A percentile compares a stretch with the other conserved stretches of the same genome.
Evolutionary conservation across 202 grass and related monocot genomes (phyloP).

Genomic region (Musa balbisiana): DNA sequence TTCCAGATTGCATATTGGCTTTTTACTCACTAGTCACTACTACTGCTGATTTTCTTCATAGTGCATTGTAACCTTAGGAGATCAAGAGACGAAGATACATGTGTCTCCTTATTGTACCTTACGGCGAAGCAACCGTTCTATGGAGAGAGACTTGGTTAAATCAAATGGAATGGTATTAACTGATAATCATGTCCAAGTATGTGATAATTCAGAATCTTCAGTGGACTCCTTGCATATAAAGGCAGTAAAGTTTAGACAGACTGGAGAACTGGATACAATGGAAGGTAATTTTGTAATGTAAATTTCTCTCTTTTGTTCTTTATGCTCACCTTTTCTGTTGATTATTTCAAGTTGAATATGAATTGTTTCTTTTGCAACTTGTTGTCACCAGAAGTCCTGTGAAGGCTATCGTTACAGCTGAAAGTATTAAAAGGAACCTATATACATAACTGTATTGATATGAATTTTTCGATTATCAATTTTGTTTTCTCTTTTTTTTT

Average conservation of each 20-base stretch:
- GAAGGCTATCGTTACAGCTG: too few relatives aligned
- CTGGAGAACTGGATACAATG: conserved; percentile 5
- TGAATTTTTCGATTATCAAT: too few relatives aligned
- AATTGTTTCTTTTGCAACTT: background rate
- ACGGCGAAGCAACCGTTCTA: background rate
- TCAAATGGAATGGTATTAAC: conserved; percentile 1
- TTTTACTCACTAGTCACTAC: background rate
- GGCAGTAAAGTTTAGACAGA: conserved; percentile 16
- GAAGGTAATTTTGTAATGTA: conserved; percentile 2
- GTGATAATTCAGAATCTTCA: conserved; percentile 7
- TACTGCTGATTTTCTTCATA: background rate
- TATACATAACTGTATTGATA: too few relatives aligned
- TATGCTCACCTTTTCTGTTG: background rate
- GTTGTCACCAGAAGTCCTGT: too few relatives aligned
- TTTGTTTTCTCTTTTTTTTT: too few relatives aligned
- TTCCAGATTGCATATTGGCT: background rate
- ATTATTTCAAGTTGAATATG: background rate
- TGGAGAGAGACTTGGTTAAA: background rate
- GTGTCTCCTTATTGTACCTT: background rate
- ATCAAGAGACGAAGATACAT: background rate
- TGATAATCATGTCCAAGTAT: background rate
- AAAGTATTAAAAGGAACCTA: too few relatives aligned
- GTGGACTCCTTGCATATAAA: background rate
- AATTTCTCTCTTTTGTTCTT: background rate
- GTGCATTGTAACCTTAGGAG: conserved; percentile 3